Percentiles rank a stretch among this genome's conserved stretches.
These are phyloP conservation scores for Boehmeria nivea DNA, from an alignment of 306 rosid species.

Conservation along the genomic window DNA sequence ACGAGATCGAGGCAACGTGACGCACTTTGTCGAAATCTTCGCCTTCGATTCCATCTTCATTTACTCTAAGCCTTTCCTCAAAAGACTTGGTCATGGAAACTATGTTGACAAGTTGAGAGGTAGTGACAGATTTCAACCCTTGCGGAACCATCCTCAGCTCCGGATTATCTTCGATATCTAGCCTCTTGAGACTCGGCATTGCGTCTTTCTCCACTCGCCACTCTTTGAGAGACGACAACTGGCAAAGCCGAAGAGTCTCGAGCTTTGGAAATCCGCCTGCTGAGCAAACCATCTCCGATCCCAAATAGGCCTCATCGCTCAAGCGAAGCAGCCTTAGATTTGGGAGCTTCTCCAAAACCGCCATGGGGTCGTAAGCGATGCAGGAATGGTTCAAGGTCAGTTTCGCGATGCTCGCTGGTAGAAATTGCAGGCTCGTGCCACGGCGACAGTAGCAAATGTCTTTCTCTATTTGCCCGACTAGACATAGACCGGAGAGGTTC, in stretches of 20 bases:
- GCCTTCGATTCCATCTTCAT: too few relatives aligned
- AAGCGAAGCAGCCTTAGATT: conserved; percentile 29
- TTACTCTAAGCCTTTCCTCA: background rate
- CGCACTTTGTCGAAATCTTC: too few relatives aligned
- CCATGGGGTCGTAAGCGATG: conserved; percentile 37
- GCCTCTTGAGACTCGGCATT: conserved; percentile 27
- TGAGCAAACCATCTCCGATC: conserved; percentile 40
- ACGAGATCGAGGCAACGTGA: too few relatives aligned
- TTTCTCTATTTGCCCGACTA: background rate
- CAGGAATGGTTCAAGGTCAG: conserved; percentile 27
- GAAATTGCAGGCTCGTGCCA: background rate
- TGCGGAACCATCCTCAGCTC: conserved; percentile 37
- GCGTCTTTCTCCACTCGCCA: conserved; percentile 41
- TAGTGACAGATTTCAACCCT: conserved; percentile 26
- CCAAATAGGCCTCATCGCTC: background rate
- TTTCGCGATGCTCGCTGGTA: conserved; percentile 22
- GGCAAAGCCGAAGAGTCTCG: conserved; percentile 22
- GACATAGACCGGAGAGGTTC: background rate
- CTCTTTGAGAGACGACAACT: conserved; percentile 25
- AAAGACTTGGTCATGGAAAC: background rate
- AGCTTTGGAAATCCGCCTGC: conserved; percentile 34
- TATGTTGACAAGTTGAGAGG: conserved; percentile 25
- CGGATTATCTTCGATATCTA: conserved; percentile 21
- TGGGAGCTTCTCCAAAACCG: conserved; percentile 36
- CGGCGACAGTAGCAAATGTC: too few relatives aligned